phyloP scores from a whole-genome alignment of 805 yeast genomes.

The Barnettozyma sp. region DNA sequence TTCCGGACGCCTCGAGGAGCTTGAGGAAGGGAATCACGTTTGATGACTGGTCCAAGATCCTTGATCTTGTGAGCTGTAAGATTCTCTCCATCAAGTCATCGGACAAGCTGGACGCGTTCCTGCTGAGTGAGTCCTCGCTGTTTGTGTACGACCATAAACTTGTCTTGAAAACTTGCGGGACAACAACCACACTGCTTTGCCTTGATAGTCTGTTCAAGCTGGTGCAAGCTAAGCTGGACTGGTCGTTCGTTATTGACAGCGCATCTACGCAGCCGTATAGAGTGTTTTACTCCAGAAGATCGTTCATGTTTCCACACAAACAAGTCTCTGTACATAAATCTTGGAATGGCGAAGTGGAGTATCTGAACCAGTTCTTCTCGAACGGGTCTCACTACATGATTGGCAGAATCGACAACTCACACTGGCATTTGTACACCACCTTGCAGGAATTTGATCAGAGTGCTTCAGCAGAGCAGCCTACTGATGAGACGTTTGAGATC shows the following conservation, averaged over 20 bases:
- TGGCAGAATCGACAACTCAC: slow-evolving; percentile 75
- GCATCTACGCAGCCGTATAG: slow-evolving; percentile 41
- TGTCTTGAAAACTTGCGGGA: slow-evolving; percentile 91
- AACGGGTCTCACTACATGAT: slow-evolving; percentile 64
- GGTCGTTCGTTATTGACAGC: slow-evolving; percentile 30
- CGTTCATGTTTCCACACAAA: slow-evolving; percentile 85
- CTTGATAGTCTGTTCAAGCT: slow-evolving; percentile 55
- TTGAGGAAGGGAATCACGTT: slow-evolving; percentile 55
- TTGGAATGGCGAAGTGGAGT: slow-evolving; percentile 76
- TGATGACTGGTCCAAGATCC: slow-evolving; percentile 59
- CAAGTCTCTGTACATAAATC: slow-evolving; percentile 76
- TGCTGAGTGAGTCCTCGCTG: slow-evolving; percentile 82
- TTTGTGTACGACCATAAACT: slow-evolving; percentile 84
- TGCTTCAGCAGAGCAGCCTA: slow-evolving; percentile 13
- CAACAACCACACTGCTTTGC: slow-evolving; percentile 84
- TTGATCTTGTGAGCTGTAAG: slow-evolving; percentile 83
- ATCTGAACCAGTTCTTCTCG: slow-evolving; percentile 58
- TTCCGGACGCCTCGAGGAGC: slow-evolving; percentile 35
- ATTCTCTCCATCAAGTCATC: slow-evolving; percentile 74
- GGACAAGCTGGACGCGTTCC: slow-evolving; percentile 65
- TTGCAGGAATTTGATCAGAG: slow-evolving; percentile 27
- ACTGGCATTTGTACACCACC: slow-evolving; percentile 83
- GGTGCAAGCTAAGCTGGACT: slow-evolving; percentile 34
- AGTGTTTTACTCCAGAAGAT: slow-evolving; percentile 84
- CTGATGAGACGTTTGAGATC: slow-evolving; percentile 78